phyloP scores from a whole-genome alignment of 1,284 basidiomycete species.

The Hypsizygus ulmarius region DNA sequence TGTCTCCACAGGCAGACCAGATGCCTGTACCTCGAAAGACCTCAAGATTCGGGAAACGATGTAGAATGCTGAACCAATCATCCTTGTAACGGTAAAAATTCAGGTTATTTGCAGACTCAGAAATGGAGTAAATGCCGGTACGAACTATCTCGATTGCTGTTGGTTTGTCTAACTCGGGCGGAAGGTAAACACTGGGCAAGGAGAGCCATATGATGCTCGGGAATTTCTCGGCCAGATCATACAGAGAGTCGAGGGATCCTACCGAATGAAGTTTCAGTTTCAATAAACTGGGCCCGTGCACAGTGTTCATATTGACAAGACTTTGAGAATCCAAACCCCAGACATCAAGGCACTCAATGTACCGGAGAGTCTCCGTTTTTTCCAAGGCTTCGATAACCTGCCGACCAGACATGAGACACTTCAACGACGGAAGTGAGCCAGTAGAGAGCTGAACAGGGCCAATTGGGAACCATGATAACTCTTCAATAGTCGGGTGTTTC shows the following conservation, averaged over 20 bases:
- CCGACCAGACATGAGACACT: conserved; percentile 31
- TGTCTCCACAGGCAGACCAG: conserved; percentile 35
- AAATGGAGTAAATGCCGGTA: conserved; percentile 6
- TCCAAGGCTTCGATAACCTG: conserved; percentile 33
- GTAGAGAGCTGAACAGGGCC: conserved; percentile 15
- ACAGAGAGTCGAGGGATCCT: conserved; percentile 27
- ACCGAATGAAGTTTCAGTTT: conserved; percentile 32
- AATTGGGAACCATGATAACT: conserved; percentile 41
- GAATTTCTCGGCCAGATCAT: conserved; percentile 33
- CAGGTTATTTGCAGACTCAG: background rate
- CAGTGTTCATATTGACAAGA: conserved; percentile 26
- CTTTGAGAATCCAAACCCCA: conserved; percentile 25
- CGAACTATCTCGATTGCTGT: conserved; percentile 24
- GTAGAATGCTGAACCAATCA: conserved; percentile 36
- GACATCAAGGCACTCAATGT: conserved; percentile 34
- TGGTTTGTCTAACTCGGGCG: conserved; percentile 18
- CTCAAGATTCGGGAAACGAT: conserved; percentile 38
- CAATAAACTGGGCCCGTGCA: conserved; percentile 27
- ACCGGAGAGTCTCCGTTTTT: conserved; percentile 21
- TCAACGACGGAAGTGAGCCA: conserved; percentile 36
- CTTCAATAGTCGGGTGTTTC: conserved; percentile 40
- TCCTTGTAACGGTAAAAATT: conserved; percentile 23
- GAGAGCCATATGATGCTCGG: conserved; percentile 37
- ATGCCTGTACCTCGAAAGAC: conserved; percentile 40
- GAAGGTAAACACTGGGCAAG: conserved; percentile 29